A percentile compares a stretch with the other conserved stretches of the same genome.
phyloP scores from a whole-genome alignment of 306 rosid genomes.

The Carpinus fangiana region DNA sequence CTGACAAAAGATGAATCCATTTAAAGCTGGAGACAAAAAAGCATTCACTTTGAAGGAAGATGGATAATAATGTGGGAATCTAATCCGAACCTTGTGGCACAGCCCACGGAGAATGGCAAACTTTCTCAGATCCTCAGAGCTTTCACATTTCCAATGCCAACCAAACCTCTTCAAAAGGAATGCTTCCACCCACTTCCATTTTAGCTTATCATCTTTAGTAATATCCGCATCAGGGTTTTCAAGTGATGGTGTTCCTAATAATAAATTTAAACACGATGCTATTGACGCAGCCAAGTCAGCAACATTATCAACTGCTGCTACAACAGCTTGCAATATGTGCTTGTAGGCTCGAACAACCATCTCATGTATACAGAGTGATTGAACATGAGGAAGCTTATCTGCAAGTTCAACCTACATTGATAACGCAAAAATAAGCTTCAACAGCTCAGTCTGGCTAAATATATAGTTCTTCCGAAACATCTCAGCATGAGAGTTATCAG shows the following conservation, averaged over 20 bases:
- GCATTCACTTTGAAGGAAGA: constrained; percentile 4
- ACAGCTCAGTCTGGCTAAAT: constrained; percentile 2
- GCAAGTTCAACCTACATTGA: constrained; percentile 86
- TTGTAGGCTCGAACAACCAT: constrained; percentile 97
- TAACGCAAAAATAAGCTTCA: constrained; percentile 18
- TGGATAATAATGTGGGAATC: background rate
- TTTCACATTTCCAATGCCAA: constrained; percentile 78
- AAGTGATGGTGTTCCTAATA: constrained; percentile 70
- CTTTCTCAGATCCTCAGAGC: constrained; percentile 69
- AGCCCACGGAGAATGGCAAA: constrained; percentile 91
- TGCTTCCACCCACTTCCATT: constrained; percentile 91
- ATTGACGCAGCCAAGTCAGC: constrained; percentile 78
- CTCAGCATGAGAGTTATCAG: background rate
- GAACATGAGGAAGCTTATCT: constrained; percentile 96
- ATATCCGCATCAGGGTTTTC: constrained; percentile 49
- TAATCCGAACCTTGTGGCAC: constrained; percentile 76
- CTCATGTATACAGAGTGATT: constrained; percentile 89
- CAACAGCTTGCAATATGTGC: constrained; percentile 88
- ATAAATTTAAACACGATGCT: constrained; percentile 81
- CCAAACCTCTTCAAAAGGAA: constrained; percentile 84
- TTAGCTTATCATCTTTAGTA: constrained; percentile 54
- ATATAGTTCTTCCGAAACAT: constrained; percentile 6
- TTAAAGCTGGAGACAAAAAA: constrained; percentile 19
- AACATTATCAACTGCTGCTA: constrained; percentile 75
- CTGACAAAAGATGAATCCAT: constrained; percentile 46